Evolutionary conservation across 768 basidiomycete species (phyloP).

Genomic region (Boletus huronensis): DNA sequence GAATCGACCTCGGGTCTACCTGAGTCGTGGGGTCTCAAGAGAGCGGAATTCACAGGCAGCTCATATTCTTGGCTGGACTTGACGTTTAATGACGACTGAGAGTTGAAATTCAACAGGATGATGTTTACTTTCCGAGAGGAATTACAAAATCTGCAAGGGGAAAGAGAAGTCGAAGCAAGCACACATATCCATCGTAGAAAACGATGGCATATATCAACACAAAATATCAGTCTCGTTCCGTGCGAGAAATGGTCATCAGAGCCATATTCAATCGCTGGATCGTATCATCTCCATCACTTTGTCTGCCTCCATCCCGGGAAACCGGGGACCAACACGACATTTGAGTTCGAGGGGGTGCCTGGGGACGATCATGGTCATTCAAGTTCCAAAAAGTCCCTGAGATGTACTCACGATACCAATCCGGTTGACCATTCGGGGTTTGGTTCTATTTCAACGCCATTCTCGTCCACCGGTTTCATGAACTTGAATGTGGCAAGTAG

Average conservation of each 20-base stretch:
- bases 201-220: neutral
- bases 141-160: neutral
- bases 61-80: neutral
- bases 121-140: neutral
- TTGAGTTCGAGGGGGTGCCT: constrained; percentile 30
- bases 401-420: constrained; percentile 24
- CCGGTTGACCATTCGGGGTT: constrained; percentile 28
- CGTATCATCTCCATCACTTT: constrained; percentile 15
- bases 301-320: constrained; percentile 14
- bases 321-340: constrained; percentile 25
- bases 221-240: neutral
- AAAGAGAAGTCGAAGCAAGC: no score
- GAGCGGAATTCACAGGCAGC: neutral
- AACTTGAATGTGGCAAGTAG: constrained; percentile 31
- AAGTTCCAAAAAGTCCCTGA: neutral
- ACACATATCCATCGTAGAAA: neutral
- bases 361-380: constrained; percentile 1
- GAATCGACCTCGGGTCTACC: neutral
- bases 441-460: constrained; percentile 26
- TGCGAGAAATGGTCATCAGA: neutral
- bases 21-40: neutral
- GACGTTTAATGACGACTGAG: no score
- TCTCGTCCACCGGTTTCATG: constrained; percentile 25
- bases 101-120: neutral
- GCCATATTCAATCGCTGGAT: constrained; percentile 8